These are phyloP conservation scores for Aspergillus calidoustus DNA, from an alignment of 2,329 filamentous ascomycete species.

Conservation along the genomic window DNA sequence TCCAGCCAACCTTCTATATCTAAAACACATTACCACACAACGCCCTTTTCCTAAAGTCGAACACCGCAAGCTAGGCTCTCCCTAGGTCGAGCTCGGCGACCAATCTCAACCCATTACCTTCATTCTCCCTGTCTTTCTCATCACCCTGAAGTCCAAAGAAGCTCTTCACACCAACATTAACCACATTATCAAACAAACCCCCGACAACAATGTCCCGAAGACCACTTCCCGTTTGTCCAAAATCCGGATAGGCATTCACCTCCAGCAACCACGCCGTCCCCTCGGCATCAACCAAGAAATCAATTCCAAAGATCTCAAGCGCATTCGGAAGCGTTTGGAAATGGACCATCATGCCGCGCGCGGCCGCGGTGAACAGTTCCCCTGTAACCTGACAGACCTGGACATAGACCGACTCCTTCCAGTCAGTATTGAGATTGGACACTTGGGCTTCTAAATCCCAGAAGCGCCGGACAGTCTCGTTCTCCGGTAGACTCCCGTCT, in stretches of 20 bases:
- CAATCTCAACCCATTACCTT: constrained; percentile 37
- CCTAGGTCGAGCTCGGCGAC: constrained; percentile 49
- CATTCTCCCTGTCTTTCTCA: constrained; percentile 24
- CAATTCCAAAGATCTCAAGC: constrained; percentile 90
- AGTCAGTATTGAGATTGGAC: constrained; percentile 39
- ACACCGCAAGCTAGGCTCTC: constrained; percentile 19
- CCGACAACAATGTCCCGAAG: constrained; percentile 69
- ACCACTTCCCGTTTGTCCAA: constrained; percentile 83
- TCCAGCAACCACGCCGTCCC: constrained; percentile 79
- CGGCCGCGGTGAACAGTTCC: constrained; percentile 85
- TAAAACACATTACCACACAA: neutral
- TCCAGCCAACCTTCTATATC: neutral
- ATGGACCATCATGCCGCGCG: constrained; percentile 80
- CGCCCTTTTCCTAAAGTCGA: neutral
- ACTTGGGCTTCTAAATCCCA: constrained; percentile 64
- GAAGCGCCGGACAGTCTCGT: constrained; percentile 74
- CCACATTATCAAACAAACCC: constrained; percentile 75
- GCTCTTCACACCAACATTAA: constrained; percentile 67
- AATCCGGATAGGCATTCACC: constrained; percentile 96
- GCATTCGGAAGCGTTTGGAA: constrained; percentile 88
- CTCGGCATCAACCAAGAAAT: constrained; percentile 77
- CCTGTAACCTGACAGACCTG: constrained; percentile 77
- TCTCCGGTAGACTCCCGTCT: constrained; percentile 55
- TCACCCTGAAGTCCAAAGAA: constrained; percentile 63
- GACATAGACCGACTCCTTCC: constrained; percentile 67